Evolutionary conservation across 2,329 filamentous ascomycete species (phyloP).

Genomic region (Microdochium nivale): DNA sequence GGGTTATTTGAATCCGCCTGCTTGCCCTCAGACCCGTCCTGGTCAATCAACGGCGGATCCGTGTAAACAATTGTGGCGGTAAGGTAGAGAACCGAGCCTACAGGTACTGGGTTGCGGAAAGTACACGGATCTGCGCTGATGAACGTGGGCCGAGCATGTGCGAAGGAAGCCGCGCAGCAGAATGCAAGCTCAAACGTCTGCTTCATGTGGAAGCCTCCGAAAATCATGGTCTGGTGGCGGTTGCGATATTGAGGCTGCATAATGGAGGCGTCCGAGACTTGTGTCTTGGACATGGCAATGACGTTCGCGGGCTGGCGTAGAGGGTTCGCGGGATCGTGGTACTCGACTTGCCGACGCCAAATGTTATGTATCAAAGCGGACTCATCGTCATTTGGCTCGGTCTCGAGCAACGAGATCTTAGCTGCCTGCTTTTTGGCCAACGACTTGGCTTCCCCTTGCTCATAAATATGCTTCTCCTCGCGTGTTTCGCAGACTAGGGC

Average conservation of each 20-base stretch:
- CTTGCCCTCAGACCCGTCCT: conserved; percentile 36
- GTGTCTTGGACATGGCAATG: conserved; percentile 52
- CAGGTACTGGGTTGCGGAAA: conserved; percentile 67
- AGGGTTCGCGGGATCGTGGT: conserved; percentile 32
- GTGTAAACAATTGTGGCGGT: conserved; percentile 65
- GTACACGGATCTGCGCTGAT: conserved; percentile 65
- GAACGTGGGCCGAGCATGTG: conserved; percentile 62
- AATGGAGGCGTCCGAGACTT: conserved; percentile 53
- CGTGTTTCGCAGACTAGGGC: conserved; percentile 48
- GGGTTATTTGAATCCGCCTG: conserved; percentile 16
- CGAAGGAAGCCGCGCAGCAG: conserved; percentile 63
- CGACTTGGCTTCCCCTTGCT: conserved; percentile 50
- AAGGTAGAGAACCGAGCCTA: conserved; percentile 67
- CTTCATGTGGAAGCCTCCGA: conserved; percentile 66
- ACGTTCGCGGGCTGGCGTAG: conserved; percentile 25
- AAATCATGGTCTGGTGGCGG: conserved; percentile 67
- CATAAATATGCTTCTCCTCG: conserved; percentile 56
- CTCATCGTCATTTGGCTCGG: conserved; percentile 63
- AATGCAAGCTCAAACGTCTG: conserved; percentile 71
- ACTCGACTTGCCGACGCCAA: conserved; percentile 61
- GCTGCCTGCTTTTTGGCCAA: conserved; percentile 53
- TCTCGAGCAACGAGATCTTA: conserved; percentile 53
- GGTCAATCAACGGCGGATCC: conserved; percentile 42
- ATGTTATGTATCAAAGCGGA: conserved; percentile 64
- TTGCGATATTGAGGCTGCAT: conserved; percentile 57